A percentile compares a stretch with the other conserved stretches of the same genome.
Evolutionary conservation across 805 yeast species (phyloP).

Genomic region (Hanseniaspora taiwanica): DNA sequence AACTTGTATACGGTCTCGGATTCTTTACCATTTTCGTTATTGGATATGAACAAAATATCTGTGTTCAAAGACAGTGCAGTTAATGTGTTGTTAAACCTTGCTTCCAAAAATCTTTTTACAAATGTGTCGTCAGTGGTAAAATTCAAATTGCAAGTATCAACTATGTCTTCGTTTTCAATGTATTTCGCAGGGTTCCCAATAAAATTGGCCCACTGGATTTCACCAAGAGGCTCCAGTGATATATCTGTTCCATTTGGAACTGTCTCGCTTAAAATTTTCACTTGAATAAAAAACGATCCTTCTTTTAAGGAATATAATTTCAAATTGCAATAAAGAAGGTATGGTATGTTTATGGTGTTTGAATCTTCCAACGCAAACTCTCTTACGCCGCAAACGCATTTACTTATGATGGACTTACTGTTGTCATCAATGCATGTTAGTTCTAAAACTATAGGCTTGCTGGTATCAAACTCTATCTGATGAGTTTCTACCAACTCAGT

Average conservation of each 20-base stretch:
- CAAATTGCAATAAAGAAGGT: neutral
- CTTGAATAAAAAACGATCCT: neutral
- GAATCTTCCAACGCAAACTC: slow-evolving; percentile 3
- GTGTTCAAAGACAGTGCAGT: neutral
- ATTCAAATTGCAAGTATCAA: neutral
- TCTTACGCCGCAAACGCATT: slow-evolving; percentile 1
- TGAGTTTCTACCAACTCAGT: neutral
- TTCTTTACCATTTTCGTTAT: slow-evolving; percentile 1
- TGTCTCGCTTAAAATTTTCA: neutral
- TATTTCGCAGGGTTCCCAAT: neutral
- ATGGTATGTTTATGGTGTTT: slow-evolving; percentile 1
- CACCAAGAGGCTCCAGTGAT: slow-evolving; percentile 4
- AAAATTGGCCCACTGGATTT: slow-evolving; percentile 1
- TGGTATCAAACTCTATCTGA: neutral
- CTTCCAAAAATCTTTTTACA: slow-evolving; percentile 4
- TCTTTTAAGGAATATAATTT: neutral
- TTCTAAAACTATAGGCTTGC: slow-evolving; percentile 2
- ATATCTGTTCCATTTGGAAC: slow-evolving; percentile 2
- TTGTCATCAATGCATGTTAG: neutral
- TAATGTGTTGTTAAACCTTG: slow-evolving; percentile 3
- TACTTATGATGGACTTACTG: neutral
- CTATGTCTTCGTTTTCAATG: neutral
- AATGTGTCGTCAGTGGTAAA: slow-evolving; percentile 1
- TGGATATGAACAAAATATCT: slow-evolving; percentile 2
- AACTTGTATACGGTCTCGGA: slow-evolving; percentile 11